Base-by-base conservation (phyloP, 2,329 filamentous ascomycete species). In the Microsporum canis region DNA sequence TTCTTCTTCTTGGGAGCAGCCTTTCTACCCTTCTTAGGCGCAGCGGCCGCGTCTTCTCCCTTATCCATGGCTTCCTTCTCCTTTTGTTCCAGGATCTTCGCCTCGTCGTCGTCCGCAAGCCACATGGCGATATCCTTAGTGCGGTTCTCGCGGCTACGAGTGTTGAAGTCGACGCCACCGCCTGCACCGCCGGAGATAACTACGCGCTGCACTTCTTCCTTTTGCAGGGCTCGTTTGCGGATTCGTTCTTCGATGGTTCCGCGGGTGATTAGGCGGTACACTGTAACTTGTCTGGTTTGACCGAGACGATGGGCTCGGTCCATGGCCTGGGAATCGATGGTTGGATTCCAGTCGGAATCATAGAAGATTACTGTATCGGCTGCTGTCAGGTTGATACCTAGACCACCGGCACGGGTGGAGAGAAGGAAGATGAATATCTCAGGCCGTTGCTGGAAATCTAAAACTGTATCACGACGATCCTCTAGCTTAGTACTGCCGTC, bases 351-450 rank as follows among this genome's bases (percentile, higher is more conserved):
- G 74, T 99, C 94, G 8, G 90, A 95, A 73, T 99, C 94, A 81
- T 99, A 99, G 79, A 99, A 99, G 75, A 99, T 97, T 76, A 99
- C 94, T 0, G 94, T 99, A 73, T 99, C 94, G 23, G 94, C 94
- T 59, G 89, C 88, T 4, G 94, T 97, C 67, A 99, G 79, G 71
- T 99, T 99, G 80, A 99, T 99, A 78, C 94, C 94, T 23, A 99
- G 82, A 80, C 94, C 94, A 84, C 94, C 94, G 41, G 94, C 94
- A 75, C 94, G 91, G 0, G 94, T 99, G 23, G 91, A 96, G 45
- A 99, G 80, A 39, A 99, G 79, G 82, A 99, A 99, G 68, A 99
- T 89, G 73, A 99, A 99, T 67, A 97, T 96, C 17, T 96, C 91
- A 0, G 90, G 88, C 43, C 89, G 84, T 34, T 88, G 92, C 73